Percentiles rank a stretch among this genome's conserved stretches.
Conservation (phyloP, 176 grass and related monocot genomes). For the Raddia guianensis region DNA sequence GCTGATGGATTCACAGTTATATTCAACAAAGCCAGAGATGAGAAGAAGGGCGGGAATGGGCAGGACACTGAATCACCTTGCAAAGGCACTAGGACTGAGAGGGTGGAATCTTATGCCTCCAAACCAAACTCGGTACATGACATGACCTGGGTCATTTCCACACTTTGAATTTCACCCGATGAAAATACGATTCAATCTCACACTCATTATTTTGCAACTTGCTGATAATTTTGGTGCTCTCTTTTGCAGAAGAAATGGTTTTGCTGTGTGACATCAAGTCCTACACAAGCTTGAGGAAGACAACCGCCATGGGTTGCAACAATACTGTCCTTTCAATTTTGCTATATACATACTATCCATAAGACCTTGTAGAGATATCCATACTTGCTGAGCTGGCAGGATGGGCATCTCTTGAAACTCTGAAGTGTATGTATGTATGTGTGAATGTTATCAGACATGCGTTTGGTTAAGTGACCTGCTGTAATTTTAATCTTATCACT, state of each 20-base stretch:
- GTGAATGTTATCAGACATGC: conserved; percentile 44
- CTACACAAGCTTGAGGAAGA: conserved; percentile 67
- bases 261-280: conserved; percentile 79
- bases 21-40: conserved; percentile 96
- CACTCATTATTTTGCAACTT: neutral
- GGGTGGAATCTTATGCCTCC: conserved; percentile 45
- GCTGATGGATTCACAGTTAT: conserved; percentile 89
- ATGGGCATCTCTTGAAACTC: conserved; percentile 52
- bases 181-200: neutral
- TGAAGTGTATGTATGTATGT: conserved; percentile 36
- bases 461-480: conserved; percentile 50
- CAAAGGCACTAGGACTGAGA: conserved; percentile 58
- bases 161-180: conserved; percentile 4
- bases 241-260: conserved; percentile 86
- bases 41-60: conserved; percentile 71
- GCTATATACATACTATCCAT: conserved; percentile 67
- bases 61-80: conserved; percentile 66
- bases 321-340: conserved; percentile 51
- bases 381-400: neutral
- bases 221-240: neutral
- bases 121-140: conserved; percentile 61
- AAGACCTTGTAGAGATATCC: conserved; percentile 64
- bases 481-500: neutral
- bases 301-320: neutral
- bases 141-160: neutral